These are phyloP conservation scores for Articulospora tetracladia DNA, from an alignment of 495 filamentous ascomycete genomes.

Conservation along the genomic window DNA sequence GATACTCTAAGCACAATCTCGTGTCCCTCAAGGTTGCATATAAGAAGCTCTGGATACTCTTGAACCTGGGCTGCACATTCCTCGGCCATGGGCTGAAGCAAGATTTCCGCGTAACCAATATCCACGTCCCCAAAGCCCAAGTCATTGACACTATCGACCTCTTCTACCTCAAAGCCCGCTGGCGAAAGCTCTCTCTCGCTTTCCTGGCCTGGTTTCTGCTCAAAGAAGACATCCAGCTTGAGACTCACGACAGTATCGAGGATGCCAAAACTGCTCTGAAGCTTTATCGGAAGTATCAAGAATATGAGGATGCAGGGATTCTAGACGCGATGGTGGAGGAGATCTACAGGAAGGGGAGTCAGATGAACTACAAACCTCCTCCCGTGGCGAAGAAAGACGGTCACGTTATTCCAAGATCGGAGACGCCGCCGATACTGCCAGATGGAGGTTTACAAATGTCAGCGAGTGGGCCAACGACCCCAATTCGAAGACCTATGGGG, in stretches of 20 bases:
- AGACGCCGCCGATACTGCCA: constrained; percentile 29
- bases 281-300: constrained; percentile 85
- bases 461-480: constrained; percentile 15
- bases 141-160: constrained; percentile 89
- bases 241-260: constrained; percentile 89
- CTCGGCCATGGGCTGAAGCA: constrained; percentile 89
- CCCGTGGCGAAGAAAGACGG: constrained; percentile 26
- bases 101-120: constrained; percentile 97
- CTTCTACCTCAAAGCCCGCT: constrained; percentile 66
- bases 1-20: constrained; percentile 67
- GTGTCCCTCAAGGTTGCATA: constrained; percentile 88
- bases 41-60: constrained; percentile 95
- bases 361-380: constrained; percentile 71
- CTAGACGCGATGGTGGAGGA: constrained; percentile 74
- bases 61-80: constrained; percentile 92
- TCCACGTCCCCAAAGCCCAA: constrained; percentile 87
- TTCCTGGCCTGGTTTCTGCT: constrained; percentile 87
- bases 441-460: not conserved
- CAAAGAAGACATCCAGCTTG: constrained; percentile 85
- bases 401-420: constrained; percentile 26
- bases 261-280: constrained; percentile 87
- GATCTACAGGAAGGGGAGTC: constrained; percentile 71
- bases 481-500: constrained; percentile 25
- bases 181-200: constrained; percentile 78
- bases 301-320: constrained; percentile 82